Base-by-base conservation (phyloP, 2,329 filamentous ascomycete genomes). In the Ascochyta pisi region DNA sequence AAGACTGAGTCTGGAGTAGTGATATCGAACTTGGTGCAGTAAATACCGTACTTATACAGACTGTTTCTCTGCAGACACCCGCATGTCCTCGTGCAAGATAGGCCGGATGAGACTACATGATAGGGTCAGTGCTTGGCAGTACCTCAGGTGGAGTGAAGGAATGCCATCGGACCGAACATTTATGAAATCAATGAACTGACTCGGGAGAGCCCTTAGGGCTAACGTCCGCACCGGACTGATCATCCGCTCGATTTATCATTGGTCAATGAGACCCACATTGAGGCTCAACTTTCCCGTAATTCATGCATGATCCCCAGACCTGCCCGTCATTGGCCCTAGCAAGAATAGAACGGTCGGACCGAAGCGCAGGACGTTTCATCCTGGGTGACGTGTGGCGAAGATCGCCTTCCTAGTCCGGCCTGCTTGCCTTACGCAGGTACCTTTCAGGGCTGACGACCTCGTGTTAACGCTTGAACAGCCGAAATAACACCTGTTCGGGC, bases 401-500 rank as follows among this genome's bases (percentile, higher is more conserved):
- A 24, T 24, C 27, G 10, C 22, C 41, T 46, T 33, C 37, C 24
- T 6, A n/a, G 34, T 22, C 5, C n/a, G 43, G 31, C 9, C 3
- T 46, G 10, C 38, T 15, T 26, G 22, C 40, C 37, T 12, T 35
- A 41, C 33, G 19, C 13, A 8, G 24, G 22, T 37, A 27, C 13
- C 34, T n/a, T 10, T n/a, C 13, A 50, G 6, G 29, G 46, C 31
- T 47, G 24, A 42, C 3, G 26, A 38, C 13, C 42, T 47, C 42
- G 53, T 56, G 22, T 48, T 35, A 19, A 27, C 37, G 38, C 45
- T 13, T 51, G 43, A 56, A 51, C 9, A 47, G 24, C 53, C 53
- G 53, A 56, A 56, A 51, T 56, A 42, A 56, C 53, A 51, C 47
- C 47, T 33, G 49, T 53, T 53, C 44, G 22, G 38, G 22, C 41